Base-by-base conservation (phyloP, 208 protist genomes). In the Trypanosoma melophagium region DNA sequence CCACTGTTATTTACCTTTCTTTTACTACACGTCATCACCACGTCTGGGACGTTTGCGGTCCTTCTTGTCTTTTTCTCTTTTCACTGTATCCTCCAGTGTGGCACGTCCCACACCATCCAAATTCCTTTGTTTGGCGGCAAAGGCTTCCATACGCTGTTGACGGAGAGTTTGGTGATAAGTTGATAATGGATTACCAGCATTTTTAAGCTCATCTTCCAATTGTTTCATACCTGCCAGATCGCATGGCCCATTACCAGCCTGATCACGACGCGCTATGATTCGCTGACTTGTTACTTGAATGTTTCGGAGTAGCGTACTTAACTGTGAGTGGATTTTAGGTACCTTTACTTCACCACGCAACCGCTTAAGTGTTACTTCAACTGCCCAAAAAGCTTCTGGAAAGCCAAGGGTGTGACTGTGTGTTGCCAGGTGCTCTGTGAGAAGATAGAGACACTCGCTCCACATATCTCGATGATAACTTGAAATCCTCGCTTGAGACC, bases 381-480 rank as follows among this genome's bases (percentile, higher is more conserved):
- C 83, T 5, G 89, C 81, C 80, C 90, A 95, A 70, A 96, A 92
- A 45, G 93, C 71, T 81, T 98, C 94, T n/a, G 96, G 92, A 76
- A 98, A 98, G 44, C 93, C 92, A 49, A 98, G 60, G 44, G 83
- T 89, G 81, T 94, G 76, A 55, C 85, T 88, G 71, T 95, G 87
- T 16, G 84, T 90, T 28, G 89, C 75, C 44, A 96, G 66, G 62
- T 96, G 90, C 77, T 96, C 90, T 47, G 90, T 94, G 31, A 95
- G 83, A 17, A 94, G 88, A 61, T 95, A 95, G 21, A 97, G 79
- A 35, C 80, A 72, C 71, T 96, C 90, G 7, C 25, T 79, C 87
- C 86, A 96, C 24, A 95, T 35, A 54, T 75, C 74, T 24, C 69
- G 73, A 67, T 94, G 93, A 78, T 95, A 96, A 38, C 68, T 55